Evolutionary conservation across 257 asterid species (phyloP).

Genomic region (Eustoma russellianum): DNA sequence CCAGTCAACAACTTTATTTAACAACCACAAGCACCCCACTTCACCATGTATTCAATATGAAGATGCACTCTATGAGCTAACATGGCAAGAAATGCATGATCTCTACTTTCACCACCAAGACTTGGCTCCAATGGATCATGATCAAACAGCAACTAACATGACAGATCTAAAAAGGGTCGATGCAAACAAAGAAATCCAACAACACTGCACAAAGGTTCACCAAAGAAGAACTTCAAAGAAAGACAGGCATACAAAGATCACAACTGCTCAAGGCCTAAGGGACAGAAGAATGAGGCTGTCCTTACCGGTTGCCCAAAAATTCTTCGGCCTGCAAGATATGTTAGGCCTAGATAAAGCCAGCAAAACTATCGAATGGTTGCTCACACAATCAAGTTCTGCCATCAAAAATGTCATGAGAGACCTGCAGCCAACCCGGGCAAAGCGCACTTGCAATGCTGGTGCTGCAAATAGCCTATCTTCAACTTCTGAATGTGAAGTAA

Average conservation of each 20-base stretch:
- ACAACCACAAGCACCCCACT: conserved; percentile 9
- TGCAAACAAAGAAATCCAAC: neutral
- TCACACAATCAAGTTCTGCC: conserved; percentile 33
- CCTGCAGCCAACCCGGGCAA: neutral
- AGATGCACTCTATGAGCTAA: conserved; percentile 18
- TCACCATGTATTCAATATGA: conserved; percentile 23
- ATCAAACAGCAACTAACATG: neutral
- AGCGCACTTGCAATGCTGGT: neutral
- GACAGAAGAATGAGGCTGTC: conserved; percentile 78
- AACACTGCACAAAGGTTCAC: neutral
- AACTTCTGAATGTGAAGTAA: conserved; percentile 28
- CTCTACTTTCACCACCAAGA: conserved; percentile 12
- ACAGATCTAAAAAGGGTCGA: conserved; percentile 1
- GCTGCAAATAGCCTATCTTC: conserved; percentile 19
- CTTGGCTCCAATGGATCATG: neutral
- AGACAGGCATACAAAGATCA: conserved; percentile 69
- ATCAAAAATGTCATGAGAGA: conserved; percentile 22
- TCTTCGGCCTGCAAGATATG: conserved; percentile 57
- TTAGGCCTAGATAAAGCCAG: conserved; percentile 66
- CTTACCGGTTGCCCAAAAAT: conserved; percentile 42
- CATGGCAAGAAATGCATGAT: conserved; percentile 25
- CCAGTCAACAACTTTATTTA: conserved; percentile 17
- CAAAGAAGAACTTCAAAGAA: conserved; percentile 31
- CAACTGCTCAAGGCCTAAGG: conserved; percentile 60
- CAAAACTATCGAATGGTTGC: conserved; percentile 59